phyloP scores from a whole-genome alignment of 2,329 filamentous ascomycete genomes.

The Penicillium aurantiogriseum region DNA sequence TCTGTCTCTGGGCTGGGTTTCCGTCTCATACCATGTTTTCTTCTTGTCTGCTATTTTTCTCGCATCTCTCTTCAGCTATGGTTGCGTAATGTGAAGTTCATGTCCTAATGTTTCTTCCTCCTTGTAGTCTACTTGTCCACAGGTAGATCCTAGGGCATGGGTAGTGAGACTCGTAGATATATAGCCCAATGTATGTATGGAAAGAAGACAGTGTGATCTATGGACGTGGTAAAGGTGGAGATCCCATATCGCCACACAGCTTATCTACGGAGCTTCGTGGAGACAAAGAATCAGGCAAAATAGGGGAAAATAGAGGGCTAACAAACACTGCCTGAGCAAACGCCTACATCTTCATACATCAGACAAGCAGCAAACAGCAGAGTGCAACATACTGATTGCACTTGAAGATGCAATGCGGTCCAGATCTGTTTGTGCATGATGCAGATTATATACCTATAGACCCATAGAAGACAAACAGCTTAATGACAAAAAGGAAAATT shows the following conservation, averaged over 20 bases:
- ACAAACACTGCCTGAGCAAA: neutral
- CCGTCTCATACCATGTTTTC: conserved; percentile 6
- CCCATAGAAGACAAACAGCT: neutral
- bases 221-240: too few species aligned
- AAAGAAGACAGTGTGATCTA: too few species aligned
- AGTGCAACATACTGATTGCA: neutral
- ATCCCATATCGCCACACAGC: neutral
- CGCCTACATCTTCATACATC: neutral
- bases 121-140: neutral
- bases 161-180: neutral
- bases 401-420: neutral
- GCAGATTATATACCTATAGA: neutral
- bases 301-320: neutral
- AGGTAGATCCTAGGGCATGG: neutral
- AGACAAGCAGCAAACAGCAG: neutral
- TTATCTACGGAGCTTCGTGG: too few species aligned
- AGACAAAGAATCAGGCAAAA: neutral
- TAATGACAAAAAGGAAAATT: too few species aligned
- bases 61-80: conserved; percentile 5
- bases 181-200: neutral
- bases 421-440: neutral
- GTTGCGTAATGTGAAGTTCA: conserved; percentile 13
- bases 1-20: neutral
- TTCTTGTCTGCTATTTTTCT: neutral
- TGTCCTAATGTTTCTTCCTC: conserved; percentile 7